These are phyloP conservation scores for Talaromyces sp. DNA, from an alignment of 2,329 filamentous ascomycete genomes.

Conservation along the genomic window DNA sequence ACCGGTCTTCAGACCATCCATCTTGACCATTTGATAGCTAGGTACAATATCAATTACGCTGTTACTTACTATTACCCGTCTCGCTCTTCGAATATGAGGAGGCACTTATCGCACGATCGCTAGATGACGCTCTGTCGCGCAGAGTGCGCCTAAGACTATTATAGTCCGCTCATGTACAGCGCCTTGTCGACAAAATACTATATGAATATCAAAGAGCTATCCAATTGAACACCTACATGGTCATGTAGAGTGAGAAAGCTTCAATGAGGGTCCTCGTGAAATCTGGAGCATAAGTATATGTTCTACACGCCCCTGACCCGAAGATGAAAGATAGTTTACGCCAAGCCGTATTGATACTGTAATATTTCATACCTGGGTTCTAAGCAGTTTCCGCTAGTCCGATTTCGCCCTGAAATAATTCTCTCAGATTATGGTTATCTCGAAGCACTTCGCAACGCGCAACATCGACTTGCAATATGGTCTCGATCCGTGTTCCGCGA, in stretches of 20 bases:
- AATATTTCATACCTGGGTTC: background rate
- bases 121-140: background rate
- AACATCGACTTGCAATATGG: slow-evolving; percentile 39
- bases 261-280: background rate
- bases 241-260: background rate
- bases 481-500: slow-evolving; percentile 47
- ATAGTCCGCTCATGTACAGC: no score
- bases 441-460: background rate
- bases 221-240: no score
- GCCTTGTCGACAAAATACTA: no score
- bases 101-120: background rate
- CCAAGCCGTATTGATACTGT: background rate
- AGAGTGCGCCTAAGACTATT: no score
- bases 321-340: background rate
- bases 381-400: background rate
- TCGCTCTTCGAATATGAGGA: slow-evolving; percentile 50
- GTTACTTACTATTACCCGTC: slow-evolving; percentile 54
- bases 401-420: background rate
- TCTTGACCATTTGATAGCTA: slow-evolving; percentile 50
- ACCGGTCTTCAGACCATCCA: slow-evolving; percentile 6
- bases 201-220: no score
- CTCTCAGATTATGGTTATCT: background rate
- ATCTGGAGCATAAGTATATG: background rate
- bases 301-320: background rate
- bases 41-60: slow-evolving; percentile 58